Conservation (phyloP, 2,329 filamentous ascomycete species). For the Pyrenochaeta sp. region DNA sequence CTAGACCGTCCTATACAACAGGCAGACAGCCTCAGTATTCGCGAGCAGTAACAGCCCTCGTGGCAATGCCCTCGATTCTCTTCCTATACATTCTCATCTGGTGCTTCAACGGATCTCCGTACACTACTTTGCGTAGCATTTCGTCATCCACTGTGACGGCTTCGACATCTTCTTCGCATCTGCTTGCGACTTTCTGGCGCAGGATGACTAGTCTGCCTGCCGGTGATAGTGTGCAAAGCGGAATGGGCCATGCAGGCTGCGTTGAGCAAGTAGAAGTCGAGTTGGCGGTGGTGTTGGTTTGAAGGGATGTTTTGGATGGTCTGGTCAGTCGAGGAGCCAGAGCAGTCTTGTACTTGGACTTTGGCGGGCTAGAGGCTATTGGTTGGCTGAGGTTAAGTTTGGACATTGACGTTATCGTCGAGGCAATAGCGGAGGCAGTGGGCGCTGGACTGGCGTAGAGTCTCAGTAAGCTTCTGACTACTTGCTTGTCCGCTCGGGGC, state of each 20-base stretch:
- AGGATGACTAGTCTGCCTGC: constrained; percentile 75
- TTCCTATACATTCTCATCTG: constrained; percentile 80
- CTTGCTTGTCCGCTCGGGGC: constrained; percentile 76
- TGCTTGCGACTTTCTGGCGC: constrained; percentile 50
- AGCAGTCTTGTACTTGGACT: constrained; percentile 18
- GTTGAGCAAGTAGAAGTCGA: constrained; percentile 40
- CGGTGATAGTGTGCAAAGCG: constrained; percentile 71
- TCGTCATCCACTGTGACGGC: constrained; percentile 75
- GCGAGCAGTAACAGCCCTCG: constrained; percentile 69
- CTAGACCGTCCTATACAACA: too few relatives aligned
- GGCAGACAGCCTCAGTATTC: constrained; percentile 1
- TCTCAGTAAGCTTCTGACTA: constrained; percentile 76
- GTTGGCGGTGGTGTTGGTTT: constrained; percentile 27
- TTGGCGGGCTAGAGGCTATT: constrained; percentile 14
- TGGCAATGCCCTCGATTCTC: constrained; percentile 75
- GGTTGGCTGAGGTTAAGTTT: constrained; percentile 32
- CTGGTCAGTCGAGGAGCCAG: constrained; percentile 17
- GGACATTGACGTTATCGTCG: constrained; percentile 32
- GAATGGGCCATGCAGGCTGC: constrained; percentile 69
- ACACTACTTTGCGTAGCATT: constrained; percentile 74
- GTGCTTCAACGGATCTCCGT: constrained; percentile 83
- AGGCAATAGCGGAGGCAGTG: constrained; percentile 16
- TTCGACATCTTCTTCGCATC: constrained; percentile 63
- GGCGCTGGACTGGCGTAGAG: constrained; percentile 72
- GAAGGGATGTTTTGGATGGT: constrained; percentile 33